These are phyloP conservation scores for Setaria italica DNA, from an alignment of 202 grass and related monocot species.

Conservation along the genomic window DNA sequence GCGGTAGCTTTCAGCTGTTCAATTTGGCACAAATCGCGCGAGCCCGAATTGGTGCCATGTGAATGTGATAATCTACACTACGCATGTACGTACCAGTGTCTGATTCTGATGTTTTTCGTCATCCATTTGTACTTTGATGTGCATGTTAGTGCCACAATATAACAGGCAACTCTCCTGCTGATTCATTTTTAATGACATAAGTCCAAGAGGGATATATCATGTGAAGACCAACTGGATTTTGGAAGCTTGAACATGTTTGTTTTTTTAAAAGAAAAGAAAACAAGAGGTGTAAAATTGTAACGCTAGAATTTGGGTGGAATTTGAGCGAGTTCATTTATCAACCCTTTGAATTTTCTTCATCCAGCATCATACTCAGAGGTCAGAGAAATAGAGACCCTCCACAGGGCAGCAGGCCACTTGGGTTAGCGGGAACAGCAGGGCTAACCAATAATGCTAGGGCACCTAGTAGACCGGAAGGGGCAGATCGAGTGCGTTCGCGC, in stretches of 20 bases:
- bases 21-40: background rate
- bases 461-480: conserved; percentile 32
- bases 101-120: background rate
- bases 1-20: conserved; percentile 3
- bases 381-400: background rate
- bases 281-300: no score
- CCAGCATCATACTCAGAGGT: background rate
- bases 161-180: no score
- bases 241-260: no score
- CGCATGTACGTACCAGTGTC: background rate
- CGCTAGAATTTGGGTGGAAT: background rate
- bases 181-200: no score
- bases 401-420: background rate
- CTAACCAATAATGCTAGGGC: background rate
- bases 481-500: conserved; percentile 43
- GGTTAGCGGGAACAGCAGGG: background rate
- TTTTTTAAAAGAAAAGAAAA: no score
- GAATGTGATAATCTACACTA: background rate
- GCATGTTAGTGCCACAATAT: background rate
- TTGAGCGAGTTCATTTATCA: no score
- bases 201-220: no score
- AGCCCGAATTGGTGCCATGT: background rate
- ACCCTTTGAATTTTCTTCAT: background rate
- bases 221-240: no score
- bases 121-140: background rate